Percentiles rank a stretch among this genome's conserved stretches.
Conservation (phyloP, 2,329 filamentous ascomycete species). For the Fusarium keratoplasticum region DNA sequence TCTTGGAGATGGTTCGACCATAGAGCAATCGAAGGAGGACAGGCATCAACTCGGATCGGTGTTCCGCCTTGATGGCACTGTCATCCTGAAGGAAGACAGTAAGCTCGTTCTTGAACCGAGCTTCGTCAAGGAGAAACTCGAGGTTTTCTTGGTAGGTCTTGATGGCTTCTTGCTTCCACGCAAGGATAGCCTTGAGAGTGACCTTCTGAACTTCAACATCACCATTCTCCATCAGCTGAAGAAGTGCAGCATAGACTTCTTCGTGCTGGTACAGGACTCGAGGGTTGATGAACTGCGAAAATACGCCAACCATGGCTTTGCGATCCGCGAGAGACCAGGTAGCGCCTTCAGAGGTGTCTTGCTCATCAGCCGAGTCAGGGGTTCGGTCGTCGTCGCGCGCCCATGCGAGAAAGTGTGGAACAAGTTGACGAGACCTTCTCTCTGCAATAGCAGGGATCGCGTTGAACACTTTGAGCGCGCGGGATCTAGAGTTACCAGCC, state of each 20-base stretch:
- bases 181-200: slow-evolving; percentile 84
- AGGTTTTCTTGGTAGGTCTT: slow-evolving; percentile 86
- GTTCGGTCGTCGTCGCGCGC: slow-evolving; percentile 64
- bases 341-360: slow-evolving; percentile 49
- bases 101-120: slow-evolving; percentile 93
- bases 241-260: slow-evolving; percentile 80
- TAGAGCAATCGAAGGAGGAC: slow-evolving; percentile 89
- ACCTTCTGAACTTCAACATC: slow-evolving; percentile 90
- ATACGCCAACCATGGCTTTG: slow-evolving; percentile 83
- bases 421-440: slow-evolving; percentile 83
- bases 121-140: slow-evolving; percentile 88
- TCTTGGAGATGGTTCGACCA: slow-evolving; percentile 86
- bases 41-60: slow-evolving; percentile 82
- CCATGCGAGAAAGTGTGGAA: slow-evolving; percentile 89
- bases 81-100: slow-evolving; percentile 85
- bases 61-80: slow-evolving; percentile 77
- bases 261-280: slow-evolving; percentile 82
- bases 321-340: slow-evolving; percentile 83
- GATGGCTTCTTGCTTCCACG: slow-evolving; percentile 87
- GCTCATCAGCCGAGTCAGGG: slow-evolving; percentile 49
- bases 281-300: slow-evolving; percentile 88
- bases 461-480: slow-evolving; percentile 83
- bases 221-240: slow-evolving; percentile 85
- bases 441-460: slow-evolving; percentile 83
- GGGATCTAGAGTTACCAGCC: slow-evolving; percentile 72